Base-by-base conservation (phyloP, 306 rosid species). In the Trichosanthes truncata region DNA sequence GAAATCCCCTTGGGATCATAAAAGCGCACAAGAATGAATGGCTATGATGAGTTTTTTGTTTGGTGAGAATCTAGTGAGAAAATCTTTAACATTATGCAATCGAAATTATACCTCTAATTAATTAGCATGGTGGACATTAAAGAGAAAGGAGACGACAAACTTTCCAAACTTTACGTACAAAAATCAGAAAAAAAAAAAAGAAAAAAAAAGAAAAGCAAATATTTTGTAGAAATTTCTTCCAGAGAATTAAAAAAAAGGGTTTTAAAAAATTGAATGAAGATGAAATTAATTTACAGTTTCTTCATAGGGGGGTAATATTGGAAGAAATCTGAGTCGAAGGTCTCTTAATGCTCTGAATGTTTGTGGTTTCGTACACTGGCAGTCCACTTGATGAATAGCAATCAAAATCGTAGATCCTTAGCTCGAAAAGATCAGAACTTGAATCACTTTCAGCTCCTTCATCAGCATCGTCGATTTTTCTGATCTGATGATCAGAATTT, bases 301-400 rank as follows among this genome's bases (percentile, higher is more conserved):
- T 40, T 40, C 45, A 57, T n/a, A n/a, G 63, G 21, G 33, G 31
- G 62, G 7, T 29, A 29, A n/a, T n/a, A n/a, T n/a, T n/a, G n/a
- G n/a, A n/a, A n/a, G n/a, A n/a, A n/a, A n/a, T n/a, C n/a, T 2
- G 67, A 60, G 36, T 14, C 3, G 68, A 9, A 9, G 68, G 2
- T 86, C 88, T 87, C 88, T 92, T 92, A 87, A 95, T 95, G 86
- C 73, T 95, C 35, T 92, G 97, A 87, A 95, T 84, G 84, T 90
- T 86, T 76, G 98, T 95, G 46, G 98, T 92, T 95, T 90, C 96
- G 73, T 95, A 95, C 43, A 95, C 97, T 52, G 97, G 97, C 40
- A 92, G 57, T 65, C 91, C 97, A 78, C 88, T 90, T 8, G 75
- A 25, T 48, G 97, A 83, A 78, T 79, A 90, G 80, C 76, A 87